These are phyloP conservation scores for Xylaria venustula DNA, from an alignment of 495 filamentous ascomycete genomes.

Conservation along the genomic window DNA sequence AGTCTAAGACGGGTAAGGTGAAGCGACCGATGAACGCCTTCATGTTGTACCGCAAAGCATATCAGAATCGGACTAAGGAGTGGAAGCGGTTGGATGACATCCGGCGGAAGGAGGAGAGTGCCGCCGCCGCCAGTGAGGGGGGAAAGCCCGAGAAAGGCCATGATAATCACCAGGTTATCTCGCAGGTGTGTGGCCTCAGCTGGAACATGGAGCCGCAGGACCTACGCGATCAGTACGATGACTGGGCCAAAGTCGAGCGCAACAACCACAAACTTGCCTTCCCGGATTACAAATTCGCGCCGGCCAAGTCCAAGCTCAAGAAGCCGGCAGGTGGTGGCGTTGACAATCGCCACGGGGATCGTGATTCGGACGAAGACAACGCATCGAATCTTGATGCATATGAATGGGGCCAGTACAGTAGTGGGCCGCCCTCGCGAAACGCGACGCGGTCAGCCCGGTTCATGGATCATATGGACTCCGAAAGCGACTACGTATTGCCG, in stretches of 20 bases:
- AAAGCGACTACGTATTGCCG: slow-evolving; percentile 27
- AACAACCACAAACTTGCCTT: slow-evolving; percentile 82
- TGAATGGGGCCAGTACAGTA: slow-evolving; percentile 33
- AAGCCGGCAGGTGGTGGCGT: slow-evolving; percentile 2
- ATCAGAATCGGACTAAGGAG: slow-evolving; percentile 78
- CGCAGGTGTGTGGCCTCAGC: slow-evolving; percentile 75
- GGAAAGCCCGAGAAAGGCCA: slow-evolving; percentile 39
- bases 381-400: slow-evolving; percentile 29
- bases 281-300: slow-evolving; percentile 94
- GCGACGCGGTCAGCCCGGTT: slow-evolving; percentile 30
- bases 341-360: slow-evolving; percentile 40
- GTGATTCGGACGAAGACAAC: slow-evolving; percentile 45
- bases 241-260: slow-evolving; percentile 77
- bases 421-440: slow-evolving; percentile 26
- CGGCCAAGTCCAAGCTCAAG: slow-evolving; percentile 64
- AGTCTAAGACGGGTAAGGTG: slow-evolving; percentile 73
- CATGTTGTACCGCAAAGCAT: slow-evolving; percentile 96
- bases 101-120: slow-evolving; percentile 10
- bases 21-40: slow-evolving; percentile 97
- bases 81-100: slow-evolving; percentile 55
- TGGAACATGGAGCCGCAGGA: slow-evolving; percentile 78
- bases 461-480: slow-evolving; percentile 32
- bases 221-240: slow-evolving; percentile 76
- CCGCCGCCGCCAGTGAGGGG: background rate
- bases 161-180: slow-evolving; percentile 95